Evolutionary conservation across 495 filamentous ascomycete genomes (phyloP).

Genomic region (Hyaloscypha variabilis): DNA sequence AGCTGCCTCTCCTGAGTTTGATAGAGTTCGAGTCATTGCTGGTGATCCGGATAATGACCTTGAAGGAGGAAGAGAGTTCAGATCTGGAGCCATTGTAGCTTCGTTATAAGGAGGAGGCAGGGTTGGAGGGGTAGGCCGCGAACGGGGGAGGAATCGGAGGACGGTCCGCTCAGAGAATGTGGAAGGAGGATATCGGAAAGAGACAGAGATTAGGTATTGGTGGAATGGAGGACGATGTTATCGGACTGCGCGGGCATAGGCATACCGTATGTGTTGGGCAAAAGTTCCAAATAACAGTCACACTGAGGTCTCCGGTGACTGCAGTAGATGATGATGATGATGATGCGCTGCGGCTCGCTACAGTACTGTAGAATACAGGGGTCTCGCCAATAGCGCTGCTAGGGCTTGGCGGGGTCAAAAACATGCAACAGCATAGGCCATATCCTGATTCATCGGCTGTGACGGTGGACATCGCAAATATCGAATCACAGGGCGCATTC

Average conservation of each 20-base stretch:
- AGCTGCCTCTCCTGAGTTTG: slow-evolving; percentile 34
- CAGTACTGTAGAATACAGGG: background rate
- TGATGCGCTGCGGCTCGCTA: background rate
- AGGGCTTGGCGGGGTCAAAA: background rate
- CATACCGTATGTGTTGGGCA: too few species aligned
- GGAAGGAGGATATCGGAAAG: background rate
- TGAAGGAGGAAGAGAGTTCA: slow-evolving; percentile 75
- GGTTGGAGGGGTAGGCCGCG: background rate
- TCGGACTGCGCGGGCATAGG: background rate
- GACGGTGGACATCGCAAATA: background rate
- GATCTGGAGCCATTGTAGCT: slow-evolving; percentile 61
- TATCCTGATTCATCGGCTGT: background rate
- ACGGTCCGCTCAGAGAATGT: slow-evolving; percentile 3
- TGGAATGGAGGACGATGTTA: background rate
- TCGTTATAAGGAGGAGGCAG: slow-evolving; percentile 28
- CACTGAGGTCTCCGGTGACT: background rate
- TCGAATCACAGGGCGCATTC: background rate
- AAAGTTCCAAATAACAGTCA: background rate
- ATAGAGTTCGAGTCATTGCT: slow-evolving; percentile 44
- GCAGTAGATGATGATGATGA: background rate
- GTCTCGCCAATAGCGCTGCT: background rate
- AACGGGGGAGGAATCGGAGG: slow-evolving; percentile 18
- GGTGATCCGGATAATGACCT: slow-evolving; percentile 40
- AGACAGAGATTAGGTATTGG: background rate
- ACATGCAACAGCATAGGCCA: background rate